phyloP scores from a whole-genome alignment of 441 rosid species.

The Pelargonium fulgidum region DNA sequence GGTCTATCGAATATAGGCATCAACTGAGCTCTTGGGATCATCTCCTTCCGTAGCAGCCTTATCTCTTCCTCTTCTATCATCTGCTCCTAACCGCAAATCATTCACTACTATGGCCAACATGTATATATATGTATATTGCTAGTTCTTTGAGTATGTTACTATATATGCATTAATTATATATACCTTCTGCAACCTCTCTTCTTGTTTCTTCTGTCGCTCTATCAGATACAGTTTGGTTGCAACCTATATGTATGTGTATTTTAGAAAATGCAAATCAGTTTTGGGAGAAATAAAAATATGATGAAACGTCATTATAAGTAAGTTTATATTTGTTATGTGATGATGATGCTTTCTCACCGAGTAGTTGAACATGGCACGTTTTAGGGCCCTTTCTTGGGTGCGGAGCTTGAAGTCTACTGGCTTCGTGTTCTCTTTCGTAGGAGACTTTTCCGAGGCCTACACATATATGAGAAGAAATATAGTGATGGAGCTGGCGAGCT shows the following conservation, averaged over 20 bases:
- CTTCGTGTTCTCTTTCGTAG: slow-evolving; percentile 57
- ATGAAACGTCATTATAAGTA: background rate
- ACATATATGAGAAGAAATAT: background rate
- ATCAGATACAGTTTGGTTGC: slow-evolving; percentile 62
- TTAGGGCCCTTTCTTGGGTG: slow-evolving; percentile 66
- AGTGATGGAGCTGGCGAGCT: too few relatives aligned
- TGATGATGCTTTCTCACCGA: slow-evolving; percentile 33
- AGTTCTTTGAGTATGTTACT: background rate
- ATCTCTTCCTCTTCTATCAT: slow-evolving; percentile 73
- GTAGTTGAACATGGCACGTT: slow-evolving; percentile 80
- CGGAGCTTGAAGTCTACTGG: slow-evolving; percentile 64
- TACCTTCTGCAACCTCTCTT: slow-evolving; percentile 64
- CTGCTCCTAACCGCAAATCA: slow-evolving; percentile 28
- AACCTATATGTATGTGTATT: slow-evolving; percentile 31
- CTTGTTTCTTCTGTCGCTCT: slow-evolving; percentile 51
- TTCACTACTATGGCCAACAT: background rate
- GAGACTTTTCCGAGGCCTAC: slow-evolving; percentile 31
- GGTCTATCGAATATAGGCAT: slow-evolving; percentile 81
- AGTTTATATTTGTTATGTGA: background rate
- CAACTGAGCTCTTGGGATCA: slow-evolving; percentile 78
- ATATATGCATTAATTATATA: background rate
- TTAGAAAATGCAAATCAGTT: background rate
- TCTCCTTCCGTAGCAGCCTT: slow-evolving; percentile 59
- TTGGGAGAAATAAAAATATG: background rate
- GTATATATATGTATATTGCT: background rate